Base-by-base conservation (phyloP, 805 yeast species). In the Saitoella complicata region DNA sequence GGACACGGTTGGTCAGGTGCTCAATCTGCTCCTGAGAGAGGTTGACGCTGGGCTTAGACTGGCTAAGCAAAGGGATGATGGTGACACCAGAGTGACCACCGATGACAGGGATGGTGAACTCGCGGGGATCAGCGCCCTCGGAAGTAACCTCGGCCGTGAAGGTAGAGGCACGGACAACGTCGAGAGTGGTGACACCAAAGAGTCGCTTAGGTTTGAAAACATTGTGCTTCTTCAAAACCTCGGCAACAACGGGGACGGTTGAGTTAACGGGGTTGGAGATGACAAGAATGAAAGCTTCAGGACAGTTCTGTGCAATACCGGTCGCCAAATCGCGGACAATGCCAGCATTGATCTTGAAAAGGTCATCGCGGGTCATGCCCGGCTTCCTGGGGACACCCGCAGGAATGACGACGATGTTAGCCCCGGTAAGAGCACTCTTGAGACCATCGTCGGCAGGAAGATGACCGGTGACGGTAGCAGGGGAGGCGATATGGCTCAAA, bases 31-130 rank as follows among this genome's bases (percentile, higher is more conserved):
- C 88, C 54, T 73, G 75, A 56, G 75, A 68, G 62, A 80, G 67
- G 55, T 67, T 56, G 45, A 67, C 61, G 32, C 42, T 48, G 57
- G 64, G 55, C 66, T 67, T 72, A 55, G 91, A 72, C 70, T 81
- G 94, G 51, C 94, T 82, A 63, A 86, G 69, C 65, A 87, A 71
- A 61, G 96, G 96, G 50, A 86, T 93, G 66, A 86, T 86, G 65
- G 96, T 87, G 63, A 80, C 78, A 68, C 96, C 96, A 48, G 95
- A 84, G 78, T 86, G 96, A 58, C 96, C 96, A 64, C 96, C 96
- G 53, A 87, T 88, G 60, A 87, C 95, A 53, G 84, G 74, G 53
- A 86, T 83, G 54, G 65, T 69, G 72, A 82, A 94, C 54, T 71
- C 66, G 51, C 68, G 72, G 62, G 94, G 95, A 71, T 80, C 75